These are phyloP conservation scores for Nakazawaea anatomiae DNA, from an alignment of 805 yeast genomes.

Conservation along the genomic window DNA sequence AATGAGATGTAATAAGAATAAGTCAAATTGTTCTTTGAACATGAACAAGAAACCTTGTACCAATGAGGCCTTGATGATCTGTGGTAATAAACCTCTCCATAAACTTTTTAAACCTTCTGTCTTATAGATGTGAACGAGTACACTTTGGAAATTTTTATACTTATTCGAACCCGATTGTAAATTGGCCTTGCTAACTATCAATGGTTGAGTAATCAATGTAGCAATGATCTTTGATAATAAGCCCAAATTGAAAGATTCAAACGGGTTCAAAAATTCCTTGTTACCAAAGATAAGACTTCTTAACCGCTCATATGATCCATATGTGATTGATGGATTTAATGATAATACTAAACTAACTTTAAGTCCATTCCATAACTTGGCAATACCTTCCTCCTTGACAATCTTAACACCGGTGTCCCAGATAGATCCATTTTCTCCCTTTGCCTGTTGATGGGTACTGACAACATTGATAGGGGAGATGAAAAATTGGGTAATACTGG, in stretches of 20 bases:
- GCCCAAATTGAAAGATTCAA: constrained; percentile 66
- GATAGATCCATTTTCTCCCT: constrained; percentile 20
- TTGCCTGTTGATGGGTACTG: constrained; percentile 55
- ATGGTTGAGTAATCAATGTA: constrained; percentile 75
- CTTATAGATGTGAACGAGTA: constrained; percentile 51
- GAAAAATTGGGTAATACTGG: constrained; percentile 73
- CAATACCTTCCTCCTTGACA: constrained; percentile 54
- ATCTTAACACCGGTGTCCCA: constrained; percentile 42
- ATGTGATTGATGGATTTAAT: constrained; percentile 80
- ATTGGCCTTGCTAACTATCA: constrained; percentile 79
- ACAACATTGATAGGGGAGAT: constrained; percentile 79
- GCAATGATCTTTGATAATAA: constrained; percentile 79
- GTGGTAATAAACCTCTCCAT: constrained; percentile 81
- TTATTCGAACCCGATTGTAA: constrained; percentile 45
- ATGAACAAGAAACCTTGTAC: constrained; percentile 82
- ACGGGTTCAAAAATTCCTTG: constrained; percentile 42
- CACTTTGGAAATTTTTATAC: constrained; percentile 57
- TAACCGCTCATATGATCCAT: constrained; percentile 71
- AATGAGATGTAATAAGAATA: constrained; percentile 9
- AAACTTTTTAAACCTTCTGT: constrained; percentile 61
- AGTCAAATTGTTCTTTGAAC: constrained; percentile 61
- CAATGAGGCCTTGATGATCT: constrained; percentile 70
- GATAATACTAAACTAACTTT: constrained; percentile 76
- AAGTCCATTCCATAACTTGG: constrained; percentile 79
- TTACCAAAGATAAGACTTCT: constrained; percentile 41